Evolutionary conservation across 192 early-diverging fungal genomes (phyloP).

Genomic region (Dimargaris xerosporica): DNA sequence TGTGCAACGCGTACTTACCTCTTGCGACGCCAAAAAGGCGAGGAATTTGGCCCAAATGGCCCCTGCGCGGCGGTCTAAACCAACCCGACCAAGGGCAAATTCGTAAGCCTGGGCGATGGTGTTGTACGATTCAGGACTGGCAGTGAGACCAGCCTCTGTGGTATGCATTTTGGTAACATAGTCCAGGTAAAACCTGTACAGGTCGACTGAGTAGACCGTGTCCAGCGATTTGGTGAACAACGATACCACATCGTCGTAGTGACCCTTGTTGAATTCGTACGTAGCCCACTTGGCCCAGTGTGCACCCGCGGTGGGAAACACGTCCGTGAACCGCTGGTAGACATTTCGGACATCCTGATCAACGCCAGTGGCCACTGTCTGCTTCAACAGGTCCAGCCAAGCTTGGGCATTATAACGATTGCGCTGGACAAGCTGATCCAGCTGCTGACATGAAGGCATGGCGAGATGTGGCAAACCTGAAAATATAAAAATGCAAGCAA

Average conservation of each 20-base stretch:
- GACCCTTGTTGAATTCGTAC: conserved; percentile 62
- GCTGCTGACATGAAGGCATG: not conserved
- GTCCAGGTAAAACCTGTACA: conserved; percentile 79
- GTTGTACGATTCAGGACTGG: conserved; percentile 38
- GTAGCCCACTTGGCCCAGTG: conserved; percentile 68
- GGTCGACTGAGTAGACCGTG: conserved; percentile 66
- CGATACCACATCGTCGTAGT: conserved; percentile 61
- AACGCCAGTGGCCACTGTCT: conserved; percentile 40
- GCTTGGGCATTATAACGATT: conserved; percentile 45
- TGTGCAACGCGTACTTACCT: conserved; percentile 28
- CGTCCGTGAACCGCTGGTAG: conserved; percentile 51
- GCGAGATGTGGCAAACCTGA: too few relatives aligned
- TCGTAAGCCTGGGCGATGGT: conserved; percentile 75
- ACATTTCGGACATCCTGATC: conserved; percentile 37
- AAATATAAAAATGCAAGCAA: too few relatives aligned
- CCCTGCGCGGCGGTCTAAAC: conserved; percentile 76
- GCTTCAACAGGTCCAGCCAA: conserved; percentile 46
- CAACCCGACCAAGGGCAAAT: conserved; percentile 75
- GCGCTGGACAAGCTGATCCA: conserved; percentile 9
- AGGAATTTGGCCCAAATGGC: conserved; percentile 81
- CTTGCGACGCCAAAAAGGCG: conserved; percentile 53
- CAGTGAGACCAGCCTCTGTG: conserved; percentile 27
- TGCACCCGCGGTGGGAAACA: conserved; percentile 67
- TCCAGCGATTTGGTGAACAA: conserved; percentile 71
- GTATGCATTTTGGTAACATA: conserved; percentile 68